Evolutionary conservation across 1,284 basidiomycete species (phyloP).

Genomic region (Austroboletus novae-zelandiae): DNA sequence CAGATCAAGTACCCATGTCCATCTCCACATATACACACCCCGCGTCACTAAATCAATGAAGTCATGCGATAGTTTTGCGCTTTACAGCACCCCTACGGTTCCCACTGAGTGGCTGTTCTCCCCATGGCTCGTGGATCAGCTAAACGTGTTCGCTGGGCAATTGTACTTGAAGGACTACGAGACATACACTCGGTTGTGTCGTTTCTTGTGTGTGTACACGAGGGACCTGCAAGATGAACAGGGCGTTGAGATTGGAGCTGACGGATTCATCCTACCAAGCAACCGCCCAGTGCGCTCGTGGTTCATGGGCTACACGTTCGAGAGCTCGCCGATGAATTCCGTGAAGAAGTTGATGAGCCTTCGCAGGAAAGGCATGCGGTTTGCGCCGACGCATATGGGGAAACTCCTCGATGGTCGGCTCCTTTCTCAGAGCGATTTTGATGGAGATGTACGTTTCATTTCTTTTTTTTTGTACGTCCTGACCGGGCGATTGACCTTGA

Average conservation of each 20-base stretch:
- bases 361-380: conserved; percentile 42
- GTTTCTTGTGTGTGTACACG: conserved; percentile 9
- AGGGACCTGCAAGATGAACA: conserved; percentile 12
- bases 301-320: conserved; percentile 5
- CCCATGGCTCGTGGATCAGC: too few species aligned
- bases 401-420: conserved; percentile 33
- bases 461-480: too few species aligned
- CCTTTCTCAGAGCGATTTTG: conserved; percentile 30
- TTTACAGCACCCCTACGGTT: not conserved
- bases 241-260: not conserved
- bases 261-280: not conserved
- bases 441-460: not conserved
- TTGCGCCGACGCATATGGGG: conserved; percentile 5
- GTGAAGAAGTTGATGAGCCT: conserved; percentile 35
- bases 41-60: too few species aligned
- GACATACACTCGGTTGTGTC: too few species aligned
- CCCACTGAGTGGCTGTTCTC: too few species aligned
- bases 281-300: not conserved
- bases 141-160: too few species aligned
- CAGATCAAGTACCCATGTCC: too few species aligned
- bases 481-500: not conserved
- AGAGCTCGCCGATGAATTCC: conserved; percentile 32
- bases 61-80: too few species aligned
- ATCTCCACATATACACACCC: too few species aligned
- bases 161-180: too few species aligned